Evolutionary conservation across 257 asterid species (phyloP).

Genomic region (Coffea canephora): DNA sequence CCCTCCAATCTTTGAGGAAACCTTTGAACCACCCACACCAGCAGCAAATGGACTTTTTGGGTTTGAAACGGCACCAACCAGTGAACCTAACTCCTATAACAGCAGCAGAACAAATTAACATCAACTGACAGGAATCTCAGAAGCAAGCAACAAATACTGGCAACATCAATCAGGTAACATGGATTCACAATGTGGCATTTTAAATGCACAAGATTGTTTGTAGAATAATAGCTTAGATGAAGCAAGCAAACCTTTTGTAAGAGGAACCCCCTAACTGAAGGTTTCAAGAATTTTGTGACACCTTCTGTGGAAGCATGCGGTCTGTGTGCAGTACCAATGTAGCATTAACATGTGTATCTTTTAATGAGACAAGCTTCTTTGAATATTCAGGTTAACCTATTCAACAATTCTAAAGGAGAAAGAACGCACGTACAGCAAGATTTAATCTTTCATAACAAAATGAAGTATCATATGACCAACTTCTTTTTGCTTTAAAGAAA

Average conservation of each 20-base stretch:
- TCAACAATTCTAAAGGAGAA: constrained; percentile 2
- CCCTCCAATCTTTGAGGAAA: constrained; percentile 84
- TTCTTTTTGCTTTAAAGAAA: too few species aligned
- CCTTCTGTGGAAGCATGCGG: constrained; percentile 94
- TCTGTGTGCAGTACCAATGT: constrained; percentile 93
- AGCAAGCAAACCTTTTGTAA: constrained; percentile 60
- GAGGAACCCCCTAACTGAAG: constrained; percentile 89
- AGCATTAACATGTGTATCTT: constrained; percentile 76
- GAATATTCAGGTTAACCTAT: constrained; percentile 86
- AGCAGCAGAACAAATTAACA: constrained; percentile 12
- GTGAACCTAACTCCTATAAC: constrained; percentile 71
- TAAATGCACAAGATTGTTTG: neutral
- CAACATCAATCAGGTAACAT: neutral
- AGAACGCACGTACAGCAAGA: neutral
- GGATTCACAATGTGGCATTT: neutral
- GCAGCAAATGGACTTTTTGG: constrained; percentile 88
- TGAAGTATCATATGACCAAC: neutral
- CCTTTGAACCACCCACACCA: constrained; percentile 92
- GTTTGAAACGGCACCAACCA: constrained; percentile 77
- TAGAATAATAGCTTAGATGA: neutral
- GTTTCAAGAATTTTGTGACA: constrained; percentile 79
- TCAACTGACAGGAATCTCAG: constrained; percentile 1
- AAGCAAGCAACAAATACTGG: neutral
- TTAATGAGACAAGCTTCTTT: constrained; percentile 79
- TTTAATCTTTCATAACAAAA: neutral